A percentile compares a stretch with the other conserved stretches of the same genome.
Evolutionary conservation across 2,329 filamentous ascomycete species (phyloP).

Genomic region (Seiridium unicorne): DNA sequence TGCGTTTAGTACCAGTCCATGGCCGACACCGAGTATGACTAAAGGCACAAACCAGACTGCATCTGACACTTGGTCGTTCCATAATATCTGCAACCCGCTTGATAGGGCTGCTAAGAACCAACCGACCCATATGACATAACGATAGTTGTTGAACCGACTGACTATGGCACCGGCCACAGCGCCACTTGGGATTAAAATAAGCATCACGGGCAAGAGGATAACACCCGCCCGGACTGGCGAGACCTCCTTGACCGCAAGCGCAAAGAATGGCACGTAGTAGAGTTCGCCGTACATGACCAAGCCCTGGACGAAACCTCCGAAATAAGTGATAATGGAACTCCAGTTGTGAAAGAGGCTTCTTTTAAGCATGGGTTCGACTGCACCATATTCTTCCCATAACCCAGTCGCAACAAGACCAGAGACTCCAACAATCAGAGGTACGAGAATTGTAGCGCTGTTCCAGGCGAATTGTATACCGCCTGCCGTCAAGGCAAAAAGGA

Average conservation of each 20-base stretch:
- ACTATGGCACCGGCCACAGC: slow-evolving; percentile 9
- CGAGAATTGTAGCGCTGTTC: slow-evolving; percentile 6
- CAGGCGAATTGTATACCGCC: slow-evolving; percentile 13
- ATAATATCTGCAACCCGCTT: slow-evolving; percentile 14
- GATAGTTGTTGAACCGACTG: slow-evolving; percentile 10
- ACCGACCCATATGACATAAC: slow-evolving; percentile 9
- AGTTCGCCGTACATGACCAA: slow-evolving; percentile 12
- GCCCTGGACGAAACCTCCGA: slow-evolving; percentile 11
- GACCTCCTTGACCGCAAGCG: slow-evolving; percentile 4
- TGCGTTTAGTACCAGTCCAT: slow-evolving; percentile 19
- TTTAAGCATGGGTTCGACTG: slow-evolving; percentile 9
- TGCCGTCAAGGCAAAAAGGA: slow-evolving; percentile 12
- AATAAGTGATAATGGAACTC: slow-evolving; percentile 10
- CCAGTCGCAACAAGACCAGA: slow-evolving; percentile 8
- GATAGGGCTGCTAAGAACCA: slow-evolving; percentile 10
- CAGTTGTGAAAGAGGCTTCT: slow-evolving; percentile 8
- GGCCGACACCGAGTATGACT: slow-evolving; percentile 15
- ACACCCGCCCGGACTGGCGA: slow-evolving; percentile 7
- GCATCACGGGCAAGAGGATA: slow-evolving; percentile 9
- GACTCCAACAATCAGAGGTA: slow-evolving; percentile 9
- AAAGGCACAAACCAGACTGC: slow-evolving; percentile 14
- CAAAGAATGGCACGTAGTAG: slow-evolving; percentile 12
- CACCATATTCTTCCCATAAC: slow-evolving; percentile 8
- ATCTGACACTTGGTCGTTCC: slow-evolving; percentile 12
- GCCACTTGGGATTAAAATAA: slow-evolving; percentile 10